These are phyloP conservation scores for Acrocalymma vagum DNA, from an alignment of 2,329 filamentous ascomycete genomes.

Conservation along the genomic window DNA sequence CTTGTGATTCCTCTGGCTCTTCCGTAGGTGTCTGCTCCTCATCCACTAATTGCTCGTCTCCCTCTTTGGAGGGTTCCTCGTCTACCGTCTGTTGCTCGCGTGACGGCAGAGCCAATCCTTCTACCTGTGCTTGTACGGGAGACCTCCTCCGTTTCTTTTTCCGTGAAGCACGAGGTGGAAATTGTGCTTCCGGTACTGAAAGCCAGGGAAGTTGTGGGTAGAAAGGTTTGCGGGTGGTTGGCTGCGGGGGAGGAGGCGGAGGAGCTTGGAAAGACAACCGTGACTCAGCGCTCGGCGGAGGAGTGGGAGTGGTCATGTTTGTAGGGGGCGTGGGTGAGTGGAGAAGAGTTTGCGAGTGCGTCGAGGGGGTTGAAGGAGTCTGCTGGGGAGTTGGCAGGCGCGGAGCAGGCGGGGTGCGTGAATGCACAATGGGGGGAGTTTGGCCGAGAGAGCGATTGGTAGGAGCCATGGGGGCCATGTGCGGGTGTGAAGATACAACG, in stretches of 20 bases:
- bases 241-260: constrained; percentile 27
- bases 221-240: constrained; percentile 53
- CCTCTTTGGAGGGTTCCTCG: constrained; percentile 18
- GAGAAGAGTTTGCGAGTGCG: constrained; percentile 41
- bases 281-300: constrained; percentile 26
- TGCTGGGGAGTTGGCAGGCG: constrained; percentile 40
- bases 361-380: constrained; percentile 44
- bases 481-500: constrained; percentile 56
- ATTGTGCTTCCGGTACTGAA: constrained; percentile 62
- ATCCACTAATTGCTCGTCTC: constrained; percentile 21
- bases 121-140: constrained; percentile 47
- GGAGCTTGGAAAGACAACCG: constrained; percentile 22
- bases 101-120: constrained; percentile 60
- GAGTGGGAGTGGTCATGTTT: constrained; percentile 36
- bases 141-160: constrained; percentile 54
- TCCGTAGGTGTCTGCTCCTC: constrained; percentile 52
- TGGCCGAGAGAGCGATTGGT: constrained; percentile 48
- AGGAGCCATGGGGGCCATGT: constrained; percentile 58
- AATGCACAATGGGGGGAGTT: constrained; percentile 47
- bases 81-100: constrained; percentile 49
- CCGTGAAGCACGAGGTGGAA: constrained; percentile 61
- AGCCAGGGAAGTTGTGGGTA: constrained; percentile 67
- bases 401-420: constrained; percentile 43
- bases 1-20: constrained; percentile 49
- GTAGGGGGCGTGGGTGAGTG: constrained; percentile 43